phyloP scores from a whole-genome alignment of 2,329 filamentous ascomycete genomes.

The Leptoxyphium fumago region DNA sequence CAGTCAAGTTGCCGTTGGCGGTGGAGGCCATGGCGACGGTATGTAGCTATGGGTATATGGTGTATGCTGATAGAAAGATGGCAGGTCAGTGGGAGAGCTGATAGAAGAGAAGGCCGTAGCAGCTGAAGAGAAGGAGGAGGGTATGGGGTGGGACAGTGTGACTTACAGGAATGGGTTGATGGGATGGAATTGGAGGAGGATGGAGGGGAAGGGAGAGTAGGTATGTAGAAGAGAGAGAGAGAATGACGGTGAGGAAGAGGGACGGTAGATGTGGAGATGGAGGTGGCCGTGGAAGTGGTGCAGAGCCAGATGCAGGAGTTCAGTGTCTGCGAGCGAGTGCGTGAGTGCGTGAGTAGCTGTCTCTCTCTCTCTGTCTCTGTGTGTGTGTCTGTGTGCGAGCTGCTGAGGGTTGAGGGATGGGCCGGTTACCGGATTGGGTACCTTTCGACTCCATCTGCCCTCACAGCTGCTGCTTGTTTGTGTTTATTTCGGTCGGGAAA shows the following conservation, averaged over 20 bases:
- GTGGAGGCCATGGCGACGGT: constrained; percentile 6
- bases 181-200: background rate
- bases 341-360: background rate
- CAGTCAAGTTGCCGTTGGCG: constrained; percentile 39
- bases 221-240: constrained; percentile 1
- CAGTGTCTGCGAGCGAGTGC: background rate
- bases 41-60: background rate
- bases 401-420: background rate
- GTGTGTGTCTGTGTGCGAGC: background rate
- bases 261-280: too few species aligned
- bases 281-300: too few species aligned
- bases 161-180: too few species aligned
- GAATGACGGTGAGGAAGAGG: too few species aligned
- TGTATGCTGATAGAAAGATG: background rate
- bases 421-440: background rate
- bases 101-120: too few species aligned
- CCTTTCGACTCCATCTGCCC: background rate
- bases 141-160: too few species aligned
- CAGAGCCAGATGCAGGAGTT: too few species aligned
- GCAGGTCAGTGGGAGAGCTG: too few species aligned
- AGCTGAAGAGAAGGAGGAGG: too few species aligned
- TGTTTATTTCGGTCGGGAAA: too few species aligned
- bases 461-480: background rate
- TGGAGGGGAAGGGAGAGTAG: background rate
- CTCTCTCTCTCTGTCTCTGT: background rate